phyloP scores from a whole-genome alignment of 805 yeast species.

The Kodamaea nitidulidarum region DNA sequence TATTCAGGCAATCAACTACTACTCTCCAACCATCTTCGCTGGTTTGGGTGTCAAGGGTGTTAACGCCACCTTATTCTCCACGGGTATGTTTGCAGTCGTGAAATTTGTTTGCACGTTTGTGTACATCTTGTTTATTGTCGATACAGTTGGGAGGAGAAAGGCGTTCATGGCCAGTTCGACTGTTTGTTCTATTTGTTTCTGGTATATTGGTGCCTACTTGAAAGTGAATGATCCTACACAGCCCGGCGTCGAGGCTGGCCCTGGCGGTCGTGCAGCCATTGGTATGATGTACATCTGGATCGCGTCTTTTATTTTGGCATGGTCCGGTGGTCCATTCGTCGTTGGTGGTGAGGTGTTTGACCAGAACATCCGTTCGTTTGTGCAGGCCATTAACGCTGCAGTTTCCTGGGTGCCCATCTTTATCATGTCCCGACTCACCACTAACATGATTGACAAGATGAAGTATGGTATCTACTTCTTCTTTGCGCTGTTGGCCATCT shows the following conservation, averaged over 20 bases:
- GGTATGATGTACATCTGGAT: conserved; percentile 42
- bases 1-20: conserved; percentile 37
- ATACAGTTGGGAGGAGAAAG: conserved; percentile 31
- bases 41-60: conserved; percentile 37
- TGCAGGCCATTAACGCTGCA: conserved; percentile 39
- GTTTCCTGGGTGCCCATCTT: conserved; percentile 39
- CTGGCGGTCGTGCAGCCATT: conserved; percentile 38
- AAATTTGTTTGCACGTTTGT: conserved; percentile 33
- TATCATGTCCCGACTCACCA: conserved; percentile 33
- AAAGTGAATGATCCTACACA: conserved; percentile 31
- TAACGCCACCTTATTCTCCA: conserved; percentile 34
- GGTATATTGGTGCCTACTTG: conserved; percentile 38
- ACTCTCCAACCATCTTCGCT: conserved; percentile 33
- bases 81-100: conserved; percentile 39
- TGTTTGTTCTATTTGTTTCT: conserved; percentile 32
- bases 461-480: conserved; percentile 35
- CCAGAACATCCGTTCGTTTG: conserved; percentile 37
- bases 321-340: conserved; percentile 41
- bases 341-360: conserved; percentile 38
- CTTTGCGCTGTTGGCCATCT: conserved; percentile 31
- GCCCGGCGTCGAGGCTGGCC: conserved; percentile 31
- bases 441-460: conserved; percentile 33
- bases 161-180: conserved; percentile 35
- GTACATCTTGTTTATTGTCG: conserved; percentile 33
- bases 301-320: conserved; percentile 36